Base-by-base conservation (phyloP, 2,329 filamentous ascomycete species). In the Xylaria multiplex region DNA sequence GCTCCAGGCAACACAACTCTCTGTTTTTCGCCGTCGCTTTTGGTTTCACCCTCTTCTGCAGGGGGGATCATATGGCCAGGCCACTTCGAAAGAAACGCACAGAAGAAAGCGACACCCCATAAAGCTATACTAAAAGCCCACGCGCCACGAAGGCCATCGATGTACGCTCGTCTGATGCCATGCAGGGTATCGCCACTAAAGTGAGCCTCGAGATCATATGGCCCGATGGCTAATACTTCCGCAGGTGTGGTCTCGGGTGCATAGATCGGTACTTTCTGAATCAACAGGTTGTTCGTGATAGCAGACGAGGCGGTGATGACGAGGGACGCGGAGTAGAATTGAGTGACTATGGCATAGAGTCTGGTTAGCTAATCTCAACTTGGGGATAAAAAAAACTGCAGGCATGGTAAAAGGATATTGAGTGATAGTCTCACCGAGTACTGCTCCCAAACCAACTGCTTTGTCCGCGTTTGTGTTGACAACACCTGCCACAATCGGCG, bases 401-500 rank as follows among this genome's bases (percentile, higher is more conserved):
- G 11, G 11, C 35, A 37, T 9, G 35, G 35, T 37, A 3, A 37
- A 37, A 9, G 35, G 35, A 37, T 37, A 8, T 13, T 13, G 11
- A 13, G 35, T 37, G 6, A 13, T 37, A 37, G 35, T 37, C 62
- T 60, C 40, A 68, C 66, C 63, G 2, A 60, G 56, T 11, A 68
- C 46, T 54, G 63, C 57, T 16, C 22, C 55, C 1, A 64, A 30
- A 22, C 62, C 59, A 46, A 61, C 59, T 13, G 64, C 50, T 40
- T 64, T 67, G 22, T 71, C 67, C 19, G 65, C 69, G 3, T 62
- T 56, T 1, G 46, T 46, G 37, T 53, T 65, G 32, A 68, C 50
- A 16, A 56, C 32, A 6, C 61, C 63, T 8, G 62, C 67, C 2
- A 69, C 58, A 22, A 69, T 65, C 2, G 63, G 57, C 2, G 80